Evolutionary conservation across 192 early-diverging fungal genomes (phyloP).

Genomic region (Linnemannia elongata): DNA sequence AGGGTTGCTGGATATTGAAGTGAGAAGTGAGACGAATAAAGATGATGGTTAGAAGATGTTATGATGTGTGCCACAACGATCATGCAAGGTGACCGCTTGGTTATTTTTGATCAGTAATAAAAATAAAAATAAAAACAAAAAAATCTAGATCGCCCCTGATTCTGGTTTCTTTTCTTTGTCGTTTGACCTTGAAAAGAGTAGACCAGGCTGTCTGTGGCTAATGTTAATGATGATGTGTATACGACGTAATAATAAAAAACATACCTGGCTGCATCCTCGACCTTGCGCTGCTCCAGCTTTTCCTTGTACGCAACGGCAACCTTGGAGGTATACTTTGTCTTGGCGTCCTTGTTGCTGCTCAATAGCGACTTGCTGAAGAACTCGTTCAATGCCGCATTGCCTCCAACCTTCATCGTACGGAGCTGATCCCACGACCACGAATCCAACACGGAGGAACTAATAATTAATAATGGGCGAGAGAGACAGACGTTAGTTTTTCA

Average conservation of each 20-base stretch:
- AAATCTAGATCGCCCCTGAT: slow-evolving; percentile 19
- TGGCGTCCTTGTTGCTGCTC: slow-evolving; percentile 75
- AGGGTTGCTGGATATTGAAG: slow-evolving; percentile 29
- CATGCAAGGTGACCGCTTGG: slow-evolving; percentile 19
- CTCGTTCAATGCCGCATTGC: slow-evolving; percentile 85
- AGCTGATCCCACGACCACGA: slow-evolving; percentile 95
- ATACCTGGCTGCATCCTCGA: slow-evolving; percentile 73
- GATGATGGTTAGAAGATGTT: neutral
- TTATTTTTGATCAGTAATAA: neutral
- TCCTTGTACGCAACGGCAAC: slow-evolving; percentile 88
- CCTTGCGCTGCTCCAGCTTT: slow-evolving; percentile 73
- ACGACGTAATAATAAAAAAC: neutral
- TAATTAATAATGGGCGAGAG: neutral
- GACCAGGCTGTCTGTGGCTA: neutral
- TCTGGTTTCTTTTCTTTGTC: neutral
- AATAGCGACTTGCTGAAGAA: slow-evolving; percentile 85
- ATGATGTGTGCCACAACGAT: neutral
- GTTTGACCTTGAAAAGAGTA: too few relatives aligned
- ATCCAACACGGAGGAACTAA: slow-evolving; percentile 89
- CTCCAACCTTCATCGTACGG: slow-evolving; percentile 89
- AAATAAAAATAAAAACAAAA: slow-evolving; percentile 7
- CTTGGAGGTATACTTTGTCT: slow-evolving; percentile 84
- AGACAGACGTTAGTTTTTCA: neutral
- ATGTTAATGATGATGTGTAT: neutral
- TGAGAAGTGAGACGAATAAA: neutral